Evolutionary conservation across 2,329 filamentous ascomycete genomes (phyloP), one percentile per base, ranked within the genome.

Genomic region (Scortechinia acanthostroma): DNA sequence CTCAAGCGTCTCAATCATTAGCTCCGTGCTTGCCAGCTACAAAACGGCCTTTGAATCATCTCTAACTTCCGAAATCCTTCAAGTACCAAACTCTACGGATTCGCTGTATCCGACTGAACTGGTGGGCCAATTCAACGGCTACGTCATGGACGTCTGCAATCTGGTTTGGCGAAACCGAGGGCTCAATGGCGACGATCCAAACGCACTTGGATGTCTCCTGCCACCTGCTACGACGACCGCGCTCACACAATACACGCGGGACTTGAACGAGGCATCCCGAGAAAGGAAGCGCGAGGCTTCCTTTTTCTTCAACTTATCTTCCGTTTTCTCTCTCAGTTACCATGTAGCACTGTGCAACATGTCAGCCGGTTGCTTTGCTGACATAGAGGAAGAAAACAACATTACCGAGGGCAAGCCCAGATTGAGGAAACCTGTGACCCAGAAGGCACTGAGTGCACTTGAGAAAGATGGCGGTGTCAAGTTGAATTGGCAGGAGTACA

Each of bases 141-240:
- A 71, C 50, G 62, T 77, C 17, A 73, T 76, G 60, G 74, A 77
- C 50, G 58, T 72, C 22, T 74, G 72, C 57, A 75, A 77, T 48
- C 54, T 74, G 1, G 48, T 77, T 16, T 76, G 74, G 72, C 65
- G 72, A 16, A 66, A 71, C 21, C 65, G 71, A 3, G 73, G 65
- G 1, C 61, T 77, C 3, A 63, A 66, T 42, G 53, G 53, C 0
- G 60, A 63, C 3, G 69, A 74, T 22, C 56, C 63, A 4, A 74
- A 76, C 51, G 65, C 70, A 3, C 48, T 66, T n/a, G 73, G 70
- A 3, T 69, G 73, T 46, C 56, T 72, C 10, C 62, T 72, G 42
- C 59, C 67, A 1, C 43, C 52, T 4, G 6, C 55, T 3, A 60
- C 65, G 1, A 19, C 17, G 6, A 19, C 10, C 6, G 10, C 17